Evolutionary conservation across 1,284 basidiomycete genomes (phyloP), one percentile per base, ranked within the genome.

Genomic region (Sanghuangporus weigelae): DNA sequence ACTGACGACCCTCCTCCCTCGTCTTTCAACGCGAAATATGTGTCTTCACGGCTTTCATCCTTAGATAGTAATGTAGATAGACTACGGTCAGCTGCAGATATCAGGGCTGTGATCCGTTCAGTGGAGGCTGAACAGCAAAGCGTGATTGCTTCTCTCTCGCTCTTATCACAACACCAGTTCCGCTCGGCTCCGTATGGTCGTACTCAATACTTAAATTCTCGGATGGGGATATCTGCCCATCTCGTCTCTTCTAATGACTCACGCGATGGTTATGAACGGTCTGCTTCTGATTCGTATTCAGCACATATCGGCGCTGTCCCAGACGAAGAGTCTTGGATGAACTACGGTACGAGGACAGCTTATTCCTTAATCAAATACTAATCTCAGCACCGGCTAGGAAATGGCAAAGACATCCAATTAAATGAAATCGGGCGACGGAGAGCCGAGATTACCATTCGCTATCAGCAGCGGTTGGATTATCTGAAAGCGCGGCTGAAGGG

Each of bases 131-230:
- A 91, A 71, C 84, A 82, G 14, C 79, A 79, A 65, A 78, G 86
- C 59, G 72, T 91, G 49, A 80, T 90, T 71, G 88, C 90, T 70
- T 87, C 88, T 4, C 90, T 91, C 71, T 87, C 81, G 49, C 81
- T 85, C 14, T 73, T 89, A 59, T 85, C 86, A 4, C 80, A 84
- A 67, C 72, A 65, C 49, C 62, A 57, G 53, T 78, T 14, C 72
- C 72, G 26, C 69, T 69, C 38, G 70, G 68, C 26, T 69, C 44
- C 31, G 58, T n/a, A 44, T 63, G 62, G 36, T 58, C 44, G 53
- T 21, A 55, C 51, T 69, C 63, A 59, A 59, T 62, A 68, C 68
- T 39, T 35, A n/a, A 31, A 62, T 55, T 75, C 76, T 7, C 77
- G 75, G 76, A 73, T 71, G 16, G 26, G 26, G 26, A 31, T 31